Evolutionary conservation across 768 basidiomycete genomes (phyloP), one percentile per base, ranked within the genome.

Genomic region (Termitomyces sp.): DNA sequence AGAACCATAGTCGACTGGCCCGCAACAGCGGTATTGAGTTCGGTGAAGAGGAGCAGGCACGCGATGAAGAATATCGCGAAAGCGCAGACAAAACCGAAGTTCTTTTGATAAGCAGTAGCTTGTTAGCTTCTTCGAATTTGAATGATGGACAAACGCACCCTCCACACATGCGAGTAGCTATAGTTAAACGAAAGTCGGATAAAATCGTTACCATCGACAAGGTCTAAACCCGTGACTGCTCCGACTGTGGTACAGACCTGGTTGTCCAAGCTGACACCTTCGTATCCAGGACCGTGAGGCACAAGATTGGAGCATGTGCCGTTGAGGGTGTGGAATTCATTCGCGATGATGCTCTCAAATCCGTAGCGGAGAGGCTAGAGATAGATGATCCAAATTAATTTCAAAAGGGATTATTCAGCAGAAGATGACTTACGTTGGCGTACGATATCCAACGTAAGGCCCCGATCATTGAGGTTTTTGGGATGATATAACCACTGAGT

Each of bases 221-320:
- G 71, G n/a, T 71, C 68, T 57, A 86, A 78, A 1, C 92, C 92
- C 0, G 86, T 65, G 4, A 80, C 67, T 2, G 87, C 80, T 5
- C 94, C 92, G 7, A 87, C 77, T 0, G 86, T 81, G 2, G 89
- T 81, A 70, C 94, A 96, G 1, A 88, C 87, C 73, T 93, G 92
- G 69, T 94, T 91, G 1, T 65, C 71, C 15, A 87, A 64, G 3
- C 78, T 71, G 45, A 87, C 70, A 20, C 76, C 75, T 64, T 82
- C 82, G 63, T 91, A 91, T 0, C 84, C 83, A 0, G 86, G 74
- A 0, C 89, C 88, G 3, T 75, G 78, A 4, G 89, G 87, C 0
- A 87, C 84, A 14, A 90, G 74, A 45, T 76, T 71, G 31, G 87
- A 75, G 67, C 88, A 88, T 14, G 74, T 68, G 49, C 87, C 91